Evolutionary conservation across 1,139 yeast genomes (phyloP).

Genomic region (Chernovozyma aurita): DNA sequence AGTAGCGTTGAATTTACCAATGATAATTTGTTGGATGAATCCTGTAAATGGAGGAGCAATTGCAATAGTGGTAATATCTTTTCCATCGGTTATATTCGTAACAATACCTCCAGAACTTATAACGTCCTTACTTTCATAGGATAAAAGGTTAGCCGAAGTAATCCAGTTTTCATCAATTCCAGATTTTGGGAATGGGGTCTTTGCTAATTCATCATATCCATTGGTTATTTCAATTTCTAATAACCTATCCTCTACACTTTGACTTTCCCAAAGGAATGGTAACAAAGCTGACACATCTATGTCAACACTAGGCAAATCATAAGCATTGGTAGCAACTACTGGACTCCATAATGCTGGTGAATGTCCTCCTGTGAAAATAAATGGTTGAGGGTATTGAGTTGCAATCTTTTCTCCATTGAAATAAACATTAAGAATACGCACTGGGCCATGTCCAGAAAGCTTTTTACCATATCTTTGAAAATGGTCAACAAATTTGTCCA

Average conservation of each 20-base stretch:
- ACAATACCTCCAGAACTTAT: conserved; percentile 37
- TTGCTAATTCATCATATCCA: conserved; percentile 45
- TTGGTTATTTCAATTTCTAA: conserved; percentile 52
- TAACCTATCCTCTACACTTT: conserved; percentile 14
- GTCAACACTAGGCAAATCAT: conserved; percentile 63
- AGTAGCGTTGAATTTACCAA: conserved; percentile 25
- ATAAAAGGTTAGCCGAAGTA: conserved; percentile 57
- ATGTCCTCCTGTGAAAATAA: conserved; percentile 73
- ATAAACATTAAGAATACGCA: conserved; percentile 50
- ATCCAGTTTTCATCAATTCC: conserved; percentile 64
- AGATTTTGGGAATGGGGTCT: conserved; percentile 11
- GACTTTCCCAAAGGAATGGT: conserved; percentile 55
- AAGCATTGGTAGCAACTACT: conserved; percentile 67
- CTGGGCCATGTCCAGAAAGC: conserved; percentile 59
- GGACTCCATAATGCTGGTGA: conserved; percentile 79
- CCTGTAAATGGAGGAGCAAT: conserved; percentile 29
- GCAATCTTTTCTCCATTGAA: conserved; percentile 47
- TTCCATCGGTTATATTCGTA: conserved; percentile 15
- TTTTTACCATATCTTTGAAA: conserved; percentile 34
- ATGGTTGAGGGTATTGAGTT: conserved; percentile 52
- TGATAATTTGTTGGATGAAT: conserved; percentile 32
- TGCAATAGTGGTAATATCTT: conserved; percentile 14
- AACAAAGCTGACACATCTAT: conserved; percentile 65
- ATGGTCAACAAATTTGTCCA: conserved; percentile 41
- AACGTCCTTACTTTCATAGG: conserved; percentile 52